A percentile compares a stretch with the other conserved stretches of the same genome.
Conservation (phyloP, 768 basidiomycete species). For the Phylloporus sp. region DNA sequence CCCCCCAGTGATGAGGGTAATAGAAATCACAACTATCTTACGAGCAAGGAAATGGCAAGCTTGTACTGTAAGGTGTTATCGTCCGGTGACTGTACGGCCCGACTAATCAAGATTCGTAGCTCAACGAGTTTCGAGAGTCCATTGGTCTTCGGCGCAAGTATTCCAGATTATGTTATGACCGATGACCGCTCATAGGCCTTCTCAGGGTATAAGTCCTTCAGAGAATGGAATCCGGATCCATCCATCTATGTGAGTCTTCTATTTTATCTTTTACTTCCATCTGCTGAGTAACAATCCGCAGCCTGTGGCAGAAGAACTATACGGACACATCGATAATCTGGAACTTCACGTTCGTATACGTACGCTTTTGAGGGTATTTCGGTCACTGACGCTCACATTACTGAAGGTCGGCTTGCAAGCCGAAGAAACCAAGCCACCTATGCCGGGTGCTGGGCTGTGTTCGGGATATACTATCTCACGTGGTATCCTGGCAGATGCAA, state of each 20-base stretch:
- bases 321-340: conserved; percentile 71
- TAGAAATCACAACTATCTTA: conserved; percentile 68
- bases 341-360: conserved; percentile 65
- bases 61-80: conserved; percentile 52
- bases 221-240: conserved; percentile 68
- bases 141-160: conserved; percentile 62
- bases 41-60: conserved; percentile 65
- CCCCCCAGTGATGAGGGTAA: conserved; percentile 58
- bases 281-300: conserved; percentile 24
- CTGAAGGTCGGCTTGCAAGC: conserved; percentile 62
- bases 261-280: neutral
- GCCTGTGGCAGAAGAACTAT: conserved; percentile 62
- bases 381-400: neutral
- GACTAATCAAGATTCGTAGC: conserved; percentile 28
- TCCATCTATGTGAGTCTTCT: conserved; percentile 48
- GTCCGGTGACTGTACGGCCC: neutral
- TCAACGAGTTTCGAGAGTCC: conserved; percentile 73
- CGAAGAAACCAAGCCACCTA: conserved; percentile 63
- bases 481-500: conserved; percentile 79
- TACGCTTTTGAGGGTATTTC: neutral
- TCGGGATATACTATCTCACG: conserved; percentile 82
- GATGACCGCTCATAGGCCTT: conserved; percentile 5
- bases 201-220: conserved; percentile 59
- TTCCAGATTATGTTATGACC: neutral
- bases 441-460: conserved; percentile 71